phyloP scores from a whole-genome alignment of 179 eudicot genomes.

The Patellifolia procumbens region DNA sequence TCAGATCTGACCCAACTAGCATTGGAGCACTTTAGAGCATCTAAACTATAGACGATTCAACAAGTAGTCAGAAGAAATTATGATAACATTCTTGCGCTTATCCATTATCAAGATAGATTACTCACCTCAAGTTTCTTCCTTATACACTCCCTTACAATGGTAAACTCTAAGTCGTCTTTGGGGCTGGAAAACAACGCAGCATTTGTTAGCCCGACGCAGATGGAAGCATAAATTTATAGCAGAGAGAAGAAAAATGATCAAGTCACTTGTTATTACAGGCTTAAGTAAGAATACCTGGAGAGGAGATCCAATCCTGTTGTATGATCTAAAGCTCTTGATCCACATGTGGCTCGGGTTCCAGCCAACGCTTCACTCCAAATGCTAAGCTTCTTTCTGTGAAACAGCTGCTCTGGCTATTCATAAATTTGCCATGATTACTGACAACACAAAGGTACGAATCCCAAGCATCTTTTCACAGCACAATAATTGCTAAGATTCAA shows the following conservation, averaged over 20 bases:
- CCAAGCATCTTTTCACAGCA: neutral
- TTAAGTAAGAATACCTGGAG: slow-evolving; percentile 55
- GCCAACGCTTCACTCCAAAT: slow-evolving; percentile 92
- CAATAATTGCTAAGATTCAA: neutral
- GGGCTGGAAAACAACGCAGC: slow-evolving; percentile 44
- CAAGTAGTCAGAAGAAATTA: neutral
- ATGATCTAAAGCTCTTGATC: slow-evolving; percentile 58
- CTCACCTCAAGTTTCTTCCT: slow-evolving; percentile 82
- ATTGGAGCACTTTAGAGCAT: neutral
- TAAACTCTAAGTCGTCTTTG: slow-evolving; percentile 84
- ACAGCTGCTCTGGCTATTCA: slow-evolving; percentile 88
- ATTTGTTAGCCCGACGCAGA: slow-evolving; percentile 14
- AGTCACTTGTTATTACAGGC: slow-evolving; percentile 1
- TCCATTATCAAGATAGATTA: slow-evolving; percentile 18
- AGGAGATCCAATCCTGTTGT: slow-evolving; percentile 80
- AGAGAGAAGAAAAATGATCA: neutral
- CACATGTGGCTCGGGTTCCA: slow-evolving; percentile 88
- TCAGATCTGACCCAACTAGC: neutral
- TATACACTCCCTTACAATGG: slow-evolving; percentile 84
- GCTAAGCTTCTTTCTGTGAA: slow-evolving; percentile 63
- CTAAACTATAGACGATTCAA: neutral
- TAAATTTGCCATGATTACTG: slow-evolving; percentile 19
- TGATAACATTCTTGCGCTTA: neutral
- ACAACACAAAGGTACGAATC: neutral
- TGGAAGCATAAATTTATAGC: neutral